These are phyloP conservation scores for Aspergillus proliferans DNA, from an alignment of 2,329 filamentous ascomycete genomes.

Conservation along the genomic window DNA sequence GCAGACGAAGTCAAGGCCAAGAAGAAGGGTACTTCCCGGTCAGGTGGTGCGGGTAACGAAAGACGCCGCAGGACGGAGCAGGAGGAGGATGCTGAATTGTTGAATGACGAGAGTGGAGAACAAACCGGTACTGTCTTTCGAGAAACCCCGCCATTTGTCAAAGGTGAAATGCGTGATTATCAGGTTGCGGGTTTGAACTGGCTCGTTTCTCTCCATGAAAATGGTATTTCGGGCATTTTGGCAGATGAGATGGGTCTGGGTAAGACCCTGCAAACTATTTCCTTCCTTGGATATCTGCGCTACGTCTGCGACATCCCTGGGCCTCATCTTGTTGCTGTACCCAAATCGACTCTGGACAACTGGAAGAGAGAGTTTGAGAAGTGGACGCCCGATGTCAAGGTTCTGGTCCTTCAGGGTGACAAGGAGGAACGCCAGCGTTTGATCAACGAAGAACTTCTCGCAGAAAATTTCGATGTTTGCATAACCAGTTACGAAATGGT, in stretches of 20 bases:
- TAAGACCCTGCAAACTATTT: conserved; percentile 95
- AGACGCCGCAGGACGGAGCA: conserved; percentile 86
- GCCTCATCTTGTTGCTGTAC: conserved; percentile 84
- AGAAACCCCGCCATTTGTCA: conserved; percentile 84
- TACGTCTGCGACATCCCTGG: conserved; percentile 85
- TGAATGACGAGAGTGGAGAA: conserved; percentile 78
- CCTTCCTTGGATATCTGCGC: conserved; percentile 89
- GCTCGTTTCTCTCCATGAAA: conserved; percentile 95
- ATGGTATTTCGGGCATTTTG: conserved; percentile 95
- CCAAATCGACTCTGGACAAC: conserved; percentile 96
- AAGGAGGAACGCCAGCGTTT: conserved; percentile 87
- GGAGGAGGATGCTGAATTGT: conserved; percentile 88
- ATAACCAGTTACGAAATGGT: conserved; percentile 99
- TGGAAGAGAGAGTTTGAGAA: conserved; percentile 91
- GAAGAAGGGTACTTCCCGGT: conserved; percentile 69
- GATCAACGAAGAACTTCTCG: conserved; percentile 84
- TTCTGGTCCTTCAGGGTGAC: conserved; percentile 85
- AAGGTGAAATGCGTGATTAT: conserved; percentile 91
- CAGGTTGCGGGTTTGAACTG: conserved; percentile 94
- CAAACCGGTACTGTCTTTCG: conserved; percentile 85
- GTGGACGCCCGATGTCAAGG: conserved; percentile 95
- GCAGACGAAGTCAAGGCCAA: conserved; percentile 64
- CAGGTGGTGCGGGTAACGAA: conserved; percentile 75
- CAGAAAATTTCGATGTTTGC: conserved; percentile 95
- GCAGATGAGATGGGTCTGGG: conserved; percentile 98